A percentile compares a stretch with the other conserved stretches of the same genome.
phyloP scores from a whole-genome alignment of 441 rosid genomes.

The Gossypium gossypioides region DNA sequence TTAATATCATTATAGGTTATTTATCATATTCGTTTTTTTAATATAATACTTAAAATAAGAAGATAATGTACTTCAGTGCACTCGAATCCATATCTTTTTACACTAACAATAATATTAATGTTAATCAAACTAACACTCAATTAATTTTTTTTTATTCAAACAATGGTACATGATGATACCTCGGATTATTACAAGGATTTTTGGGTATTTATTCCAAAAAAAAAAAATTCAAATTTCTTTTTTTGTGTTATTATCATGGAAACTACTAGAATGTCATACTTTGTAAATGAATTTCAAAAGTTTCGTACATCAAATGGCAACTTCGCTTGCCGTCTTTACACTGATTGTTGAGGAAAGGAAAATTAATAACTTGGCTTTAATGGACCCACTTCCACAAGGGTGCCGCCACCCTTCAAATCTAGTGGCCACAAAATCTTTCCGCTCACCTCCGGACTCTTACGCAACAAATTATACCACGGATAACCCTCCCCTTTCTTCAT shows the following conservation, averaged over 20 bases:
- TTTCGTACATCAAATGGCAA: neutral
- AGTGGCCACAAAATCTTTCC: neutral
- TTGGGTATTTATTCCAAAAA: too few species aligned
- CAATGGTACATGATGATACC: too few species aligned
- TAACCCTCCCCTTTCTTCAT: neutral
- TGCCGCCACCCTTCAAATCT: neutral
- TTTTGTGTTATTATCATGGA: too few species aligned
- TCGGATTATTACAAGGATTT: too few species aligned
- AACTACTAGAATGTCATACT: too few species aligned
- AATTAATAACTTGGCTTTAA: neutral
- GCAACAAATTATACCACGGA: neutral
- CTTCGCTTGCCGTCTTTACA: neutral
- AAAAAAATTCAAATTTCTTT: too few species aligned
- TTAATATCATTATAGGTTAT: rapidly evolving
- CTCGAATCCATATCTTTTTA: rapidly evolving
- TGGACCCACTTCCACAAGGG: neutral
- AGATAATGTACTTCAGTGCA: rapidly evolving
- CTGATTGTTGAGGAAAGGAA: too few species aligned
- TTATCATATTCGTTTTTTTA: too few species aligned
- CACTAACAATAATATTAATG: too few species aligned
- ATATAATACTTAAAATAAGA: too few species aligned
- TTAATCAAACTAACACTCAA: too few species aligned
- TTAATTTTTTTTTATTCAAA: too few species aligned
- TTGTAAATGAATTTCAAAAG: neutral
- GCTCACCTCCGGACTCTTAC: neutral